Conservation (phyloP, 192 early-diverging fungal genomes). For the Kickxella alabastrina region DNA sequence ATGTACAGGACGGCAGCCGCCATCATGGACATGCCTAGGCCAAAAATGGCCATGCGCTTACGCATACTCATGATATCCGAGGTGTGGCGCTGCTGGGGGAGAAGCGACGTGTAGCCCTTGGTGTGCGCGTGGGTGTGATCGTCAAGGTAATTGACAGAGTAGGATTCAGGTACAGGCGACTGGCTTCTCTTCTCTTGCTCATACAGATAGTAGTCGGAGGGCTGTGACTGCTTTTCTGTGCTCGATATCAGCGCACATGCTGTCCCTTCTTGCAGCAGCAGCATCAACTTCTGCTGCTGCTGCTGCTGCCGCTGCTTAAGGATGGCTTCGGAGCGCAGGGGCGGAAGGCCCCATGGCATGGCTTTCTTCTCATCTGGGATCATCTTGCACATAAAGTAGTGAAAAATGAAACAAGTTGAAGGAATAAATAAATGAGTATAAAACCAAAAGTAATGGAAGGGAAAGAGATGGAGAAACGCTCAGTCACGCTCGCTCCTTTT, state of each 20-base stretch:
- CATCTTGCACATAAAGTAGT: constrained; percentile 18
- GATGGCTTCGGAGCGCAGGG: constrained; percentile 30
- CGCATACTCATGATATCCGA: constrained; percentile 10
- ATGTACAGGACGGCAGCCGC: constrained; percentile 10
- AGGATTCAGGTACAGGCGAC: too few species aligned
- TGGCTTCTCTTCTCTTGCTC: too few species aligned
- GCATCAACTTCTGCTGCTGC: constrained; percentile 1
- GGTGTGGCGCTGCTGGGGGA: neutral
- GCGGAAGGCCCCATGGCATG: constrained; percentile 46
- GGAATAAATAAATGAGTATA: neutral
- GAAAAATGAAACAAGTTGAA: neutral
- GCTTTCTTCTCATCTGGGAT: constrained; percentile 49
- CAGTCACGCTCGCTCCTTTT: too few species aligned
- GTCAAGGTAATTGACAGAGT: too few species aligned
- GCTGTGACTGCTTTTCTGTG: too few species aligned
- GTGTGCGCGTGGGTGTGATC: too few species aligned
- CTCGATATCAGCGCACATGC: too few species aligned
- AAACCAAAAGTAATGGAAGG: neutral
- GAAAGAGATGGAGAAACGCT: neutral
- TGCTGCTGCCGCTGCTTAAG: constrained; percentile 2
- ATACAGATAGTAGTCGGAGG: too few species aligned
- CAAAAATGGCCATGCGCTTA: constrained; percentile 16
- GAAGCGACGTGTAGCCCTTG: constrained; percentile 21
- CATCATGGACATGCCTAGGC: constrained; percentile 9
- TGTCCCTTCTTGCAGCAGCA: too few species aligned